phyloP scores from a whole-genome alignment of 768 basidiomycete species.

The Boletus rubroflammeus region DNA sequence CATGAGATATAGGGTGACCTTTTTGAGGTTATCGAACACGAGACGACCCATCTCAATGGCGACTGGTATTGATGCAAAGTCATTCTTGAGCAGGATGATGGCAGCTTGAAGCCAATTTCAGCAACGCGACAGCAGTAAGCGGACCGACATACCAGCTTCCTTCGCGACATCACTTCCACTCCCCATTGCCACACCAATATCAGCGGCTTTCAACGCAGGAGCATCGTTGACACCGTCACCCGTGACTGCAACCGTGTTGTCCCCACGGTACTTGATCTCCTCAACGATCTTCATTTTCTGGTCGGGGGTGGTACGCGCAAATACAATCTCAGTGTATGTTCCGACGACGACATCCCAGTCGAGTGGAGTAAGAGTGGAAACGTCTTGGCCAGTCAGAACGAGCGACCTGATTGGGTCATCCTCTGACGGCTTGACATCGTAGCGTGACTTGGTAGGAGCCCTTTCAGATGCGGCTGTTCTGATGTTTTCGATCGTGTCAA shows the following conservation, averaged over 20 bases:
- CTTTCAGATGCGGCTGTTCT: slow-evolving; percentile 16
- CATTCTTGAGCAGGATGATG: slow-evolving; percentile 52
- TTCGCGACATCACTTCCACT: slow-evolving; percentile 49
- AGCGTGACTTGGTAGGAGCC: slow-evolving; percentile 10
- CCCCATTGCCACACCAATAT: slow-evolving; percentile 55
- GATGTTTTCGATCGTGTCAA: slow-evolving; percentile 33
- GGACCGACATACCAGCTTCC: slow-evolving; percentile 41
- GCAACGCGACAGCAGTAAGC: neutral
- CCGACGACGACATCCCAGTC: slow-evolving; percentile 42
- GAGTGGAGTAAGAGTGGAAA: slow-evolving; percentile 31
- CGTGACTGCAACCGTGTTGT: slow-evolving; percentile 49
- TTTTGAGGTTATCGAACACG: slow-evolving; percentile 57
- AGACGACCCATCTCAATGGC: slow-evolving; percentile 58
- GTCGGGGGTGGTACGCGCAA: slow-evolving; percentile 54
- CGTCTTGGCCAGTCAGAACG: slow-evolving; percentile 44
- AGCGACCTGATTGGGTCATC: slow-evolving; percentile 38
- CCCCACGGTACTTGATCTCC: slow-evolving; percentile 45
- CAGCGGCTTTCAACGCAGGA: slow-evolving; percentile 48
- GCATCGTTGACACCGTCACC: slow-evolving; percentile 59
- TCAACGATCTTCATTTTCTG: slow-evolving; percentile 58
- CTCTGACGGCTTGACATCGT: slow-evolving; percentile 34
- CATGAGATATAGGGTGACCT: slow-evolving; percentile 43
- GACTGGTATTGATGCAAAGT: slow-evolving; percentile 54
- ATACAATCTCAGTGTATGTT: slow-evolving; percentile 44
- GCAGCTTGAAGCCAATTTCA: slow-evolving; percentile 26